Evolutionary conservation across 139 green algal species (phyloP).

Genomic region (Picochlorum sp.): DNA sequence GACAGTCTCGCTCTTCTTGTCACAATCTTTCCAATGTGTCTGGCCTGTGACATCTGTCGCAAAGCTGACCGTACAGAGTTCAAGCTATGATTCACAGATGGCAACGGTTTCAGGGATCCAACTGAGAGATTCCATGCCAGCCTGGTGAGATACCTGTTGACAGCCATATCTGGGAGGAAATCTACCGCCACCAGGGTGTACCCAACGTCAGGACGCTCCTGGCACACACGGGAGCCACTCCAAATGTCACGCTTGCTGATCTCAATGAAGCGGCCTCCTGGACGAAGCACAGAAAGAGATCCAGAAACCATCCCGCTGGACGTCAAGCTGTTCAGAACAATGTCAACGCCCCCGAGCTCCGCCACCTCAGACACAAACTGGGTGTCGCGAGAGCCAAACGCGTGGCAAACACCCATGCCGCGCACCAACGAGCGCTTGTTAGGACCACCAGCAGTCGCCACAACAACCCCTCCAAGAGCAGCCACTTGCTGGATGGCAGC

Average conservation of each 20-base stretch:
- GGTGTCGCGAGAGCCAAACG: conserved; percentile 46
- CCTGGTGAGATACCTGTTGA: background rate
- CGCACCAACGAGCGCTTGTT: conserved; percentile 65
- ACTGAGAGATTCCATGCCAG: conserved; percentile 21
- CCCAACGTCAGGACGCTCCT: conserved; percentile 59
- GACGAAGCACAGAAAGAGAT: too few relatives aligned
- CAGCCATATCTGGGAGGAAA: conserved; percentile 51
- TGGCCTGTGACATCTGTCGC: conserved; percentile 71
- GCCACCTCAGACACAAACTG: too few relatives aligned
- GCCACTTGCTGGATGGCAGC: too few relatives aligned
- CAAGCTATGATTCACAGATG: conserved; percentile 32
- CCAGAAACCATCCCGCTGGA: too few relatives aligned
- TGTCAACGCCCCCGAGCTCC: too few relatives aligned
- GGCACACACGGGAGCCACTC: conserved; percentile 31
- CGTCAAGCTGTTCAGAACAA: too few relatives aligned
- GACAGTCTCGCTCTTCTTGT: conserved; percentile 18
- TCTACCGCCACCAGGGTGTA: conserved; percentile 74
- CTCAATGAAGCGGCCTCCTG: too few relatives aligned
- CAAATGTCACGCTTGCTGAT: conserved; percentile 84
- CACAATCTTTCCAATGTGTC: conserved; percentile 80
- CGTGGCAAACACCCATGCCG: conserved; percentile 29
- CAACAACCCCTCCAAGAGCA: too few relatives aligned
- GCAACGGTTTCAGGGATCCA: conserved; percentile 43
- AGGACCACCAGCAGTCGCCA: too few relatives aligned
- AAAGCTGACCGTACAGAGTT: conserved; percentile 46